phyloP scores from a whole-genome alignment of 2,329 filamentous ascomycete genomes.

The Trichoderma sp. region DNA sequence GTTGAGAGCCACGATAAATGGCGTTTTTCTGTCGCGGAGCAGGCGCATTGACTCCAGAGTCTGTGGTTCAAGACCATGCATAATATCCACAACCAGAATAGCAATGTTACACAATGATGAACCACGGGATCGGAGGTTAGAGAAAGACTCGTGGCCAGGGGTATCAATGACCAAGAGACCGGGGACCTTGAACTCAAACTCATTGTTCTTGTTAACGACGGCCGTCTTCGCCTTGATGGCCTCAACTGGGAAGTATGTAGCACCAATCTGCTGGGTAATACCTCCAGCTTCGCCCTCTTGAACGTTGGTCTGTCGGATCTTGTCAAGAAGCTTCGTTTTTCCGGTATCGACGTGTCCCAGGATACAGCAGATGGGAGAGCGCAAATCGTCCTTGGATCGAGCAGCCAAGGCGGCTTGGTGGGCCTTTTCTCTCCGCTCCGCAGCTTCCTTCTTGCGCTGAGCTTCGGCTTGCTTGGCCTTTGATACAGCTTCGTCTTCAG shows the following conservation, averaged over 20 bases:
- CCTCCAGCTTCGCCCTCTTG: constrained; percentile 98
- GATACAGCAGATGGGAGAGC: constrained; percentile 99
- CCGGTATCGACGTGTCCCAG: constrained; percentile 99
- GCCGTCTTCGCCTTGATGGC: constrained; percentile 89
- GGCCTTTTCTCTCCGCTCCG: constrained; percentile 83
- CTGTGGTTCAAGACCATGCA: constrained; percentile 98
- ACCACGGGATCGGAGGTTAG: constrained; percentile 92
- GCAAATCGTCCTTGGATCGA: constrained; percentile 88
- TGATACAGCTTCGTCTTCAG: constrained; percentile 72
- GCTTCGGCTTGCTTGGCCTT: constrained; percentile 72
- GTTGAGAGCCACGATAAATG: constrained; percentile 98
- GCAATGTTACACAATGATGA: constrained; percentile 99
- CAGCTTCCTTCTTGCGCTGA: constrained; percentile 82
- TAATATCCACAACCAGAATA: constrained; percentile 98
- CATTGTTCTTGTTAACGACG: constrained; percentile 87
- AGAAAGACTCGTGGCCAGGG: constrained; percentile 99
- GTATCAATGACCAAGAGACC: constrained; percentile 97
- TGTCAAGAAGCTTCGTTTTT: constrained; percentile 99
- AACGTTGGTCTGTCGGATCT: constrained; percentile 97
- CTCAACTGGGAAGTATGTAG: constrained; percentile 97
- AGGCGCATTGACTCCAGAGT: constrained; percentile 97
- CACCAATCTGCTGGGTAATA: constrained; percentile 99
- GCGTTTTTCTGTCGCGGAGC: constrained; percentile 89
- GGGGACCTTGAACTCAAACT: constrained; percentile 96
- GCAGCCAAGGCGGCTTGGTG: constrained; percentile 91